phyloP scores from a whole-genome alignment of 208 protist genomes.

The Leishmania tarentolae region DNA sequence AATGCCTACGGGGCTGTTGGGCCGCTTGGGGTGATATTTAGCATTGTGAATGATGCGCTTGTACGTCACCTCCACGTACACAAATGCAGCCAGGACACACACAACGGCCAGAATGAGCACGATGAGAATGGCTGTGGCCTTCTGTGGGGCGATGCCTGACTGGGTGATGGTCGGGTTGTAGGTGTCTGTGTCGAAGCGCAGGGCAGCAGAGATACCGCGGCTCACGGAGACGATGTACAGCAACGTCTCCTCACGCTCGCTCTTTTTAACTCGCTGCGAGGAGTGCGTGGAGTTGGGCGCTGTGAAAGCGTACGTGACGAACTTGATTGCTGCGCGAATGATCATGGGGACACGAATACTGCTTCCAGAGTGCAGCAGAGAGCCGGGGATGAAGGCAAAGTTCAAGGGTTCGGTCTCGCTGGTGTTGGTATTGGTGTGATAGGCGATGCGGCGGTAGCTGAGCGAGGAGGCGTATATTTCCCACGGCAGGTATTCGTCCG shows the following conservation, averaged over 20 bases:
- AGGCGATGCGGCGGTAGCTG: constrained; percentile 68
- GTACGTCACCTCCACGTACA: constrained; percentile 77
- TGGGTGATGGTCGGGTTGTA: constrained; percentile 43
- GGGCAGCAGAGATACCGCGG: constrained; percentile 50
- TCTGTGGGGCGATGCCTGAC: constrained; percentile 39
- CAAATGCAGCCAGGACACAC: constrained; percentile 46
- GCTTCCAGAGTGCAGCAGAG: constrained; percentile 73
- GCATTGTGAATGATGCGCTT: constrained; percentile 66
- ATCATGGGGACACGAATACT: constrained; percentile 60
- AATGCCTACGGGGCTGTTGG: constrained; percentile 54
- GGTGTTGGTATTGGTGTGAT: not conserved
- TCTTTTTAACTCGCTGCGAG: constrained; percentile 34
- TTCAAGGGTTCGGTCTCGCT: constrained; percentile 55
- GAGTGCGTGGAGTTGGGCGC: constrained; percentile 21
- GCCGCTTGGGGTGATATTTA: constrained; percentile 66
- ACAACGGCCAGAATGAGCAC: constrained; percentile 59
- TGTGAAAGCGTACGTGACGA: constrained; percentile 48
- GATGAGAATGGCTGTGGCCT: constrained; percentile 63
- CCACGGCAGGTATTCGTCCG: constrained; percentile 53
- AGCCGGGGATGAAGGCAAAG: constrained; percentile 83
- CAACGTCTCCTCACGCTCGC: constrained; percentile 57
- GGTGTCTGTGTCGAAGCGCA: constrained; percentile 66
- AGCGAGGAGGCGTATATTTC: constrained; percentile 68
- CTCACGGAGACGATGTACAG: constrained; percentile 69
- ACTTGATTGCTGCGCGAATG: constrained; percentile 57